phyloP scores from a whole-genome alignment of 2,329 filamentous ascomycete species.

The Curvularia sp. region DNA sequence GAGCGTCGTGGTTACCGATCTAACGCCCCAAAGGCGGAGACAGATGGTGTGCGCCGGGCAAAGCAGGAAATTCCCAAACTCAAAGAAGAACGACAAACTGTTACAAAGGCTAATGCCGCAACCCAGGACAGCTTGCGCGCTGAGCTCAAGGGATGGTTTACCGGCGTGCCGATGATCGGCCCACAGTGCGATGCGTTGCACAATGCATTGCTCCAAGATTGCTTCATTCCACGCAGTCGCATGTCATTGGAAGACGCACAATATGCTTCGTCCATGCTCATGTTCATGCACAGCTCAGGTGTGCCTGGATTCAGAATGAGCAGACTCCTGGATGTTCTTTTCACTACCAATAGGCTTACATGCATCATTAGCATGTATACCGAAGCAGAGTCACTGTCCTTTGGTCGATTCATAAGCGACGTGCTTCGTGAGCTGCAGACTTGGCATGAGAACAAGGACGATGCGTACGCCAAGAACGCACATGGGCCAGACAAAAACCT shows the following conservation, averaged over 20 bases:
- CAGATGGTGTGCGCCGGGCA: conserved; percentile 70
- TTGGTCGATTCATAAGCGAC: conserved; percentile 89
- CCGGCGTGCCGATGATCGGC: conserved; percentile 65
- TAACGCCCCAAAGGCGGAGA: conserved; percentile 56
- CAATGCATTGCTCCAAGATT: conserved; percentile 83
- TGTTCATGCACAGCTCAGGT: conserved; percentile 83
- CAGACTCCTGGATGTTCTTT: conserved; percentile 82
- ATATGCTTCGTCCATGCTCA: conserved; percentile 85
- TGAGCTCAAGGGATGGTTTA: conserved; percentile 82
- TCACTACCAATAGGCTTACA: conserved; percentile 80
- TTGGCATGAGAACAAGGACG: conserved; percentile 81
- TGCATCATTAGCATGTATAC: conserved; percentile 88
- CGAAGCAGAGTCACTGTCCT: conserved; percentile 86
- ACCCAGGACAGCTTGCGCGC: conserved; percentile 68
- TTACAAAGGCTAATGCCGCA: conserved; percentile 60
- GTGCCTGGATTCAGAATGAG: conserved; percentile 87
- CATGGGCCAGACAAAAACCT: conserved; percentile 70
- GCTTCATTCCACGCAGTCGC: conserved; percentile 85
- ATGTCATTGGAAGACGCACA: conserved; percentile 87
- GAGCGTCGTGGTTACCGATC: conserved; percentile 67
- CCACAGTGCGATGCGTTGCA: conserved; percentile 67
- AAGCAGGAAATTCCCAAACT: conserved; percentile 73
- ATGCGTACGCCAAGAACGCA: conserved; percentile 80
- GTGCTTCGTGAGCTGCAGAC: conserved; percentile 77
- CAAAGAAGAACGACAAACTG: conserved; percentile 60